Evolutionary conservation across 176 grass and related monocot genomes (phyloP).

Genomic region (Paspalum notatum): DNA sequence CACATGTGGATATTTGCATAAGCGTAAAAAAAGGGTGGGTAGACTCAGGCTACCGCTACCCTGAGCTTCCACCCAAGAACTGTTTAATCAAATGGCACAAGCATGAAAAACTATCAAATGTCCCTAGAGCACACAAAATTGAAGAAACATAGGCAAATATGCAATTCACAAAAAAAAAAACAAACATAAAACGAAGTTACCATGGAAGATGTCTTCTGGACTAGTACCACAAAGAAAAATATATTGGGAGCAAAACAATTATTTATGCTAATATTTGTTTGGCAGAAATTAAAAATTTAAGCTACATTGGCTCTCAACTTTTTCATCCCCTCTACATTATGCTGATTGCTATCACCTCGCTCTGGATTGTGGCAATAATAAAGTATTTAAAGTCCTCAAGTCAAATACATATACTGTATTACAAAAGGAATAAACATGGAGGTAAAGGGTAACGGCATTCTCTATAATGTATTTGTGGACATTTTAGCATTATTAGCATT

Average conservation of each 20-base stretch:
- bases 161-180: background rate
- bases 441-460: conserved; percentile 11
- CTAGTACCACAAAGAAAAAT: background rate
- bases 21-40: too few species aligned
- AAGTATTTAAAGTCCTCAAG: too few species aligned
- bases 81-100: too few species aligned
- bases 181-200: background rate
- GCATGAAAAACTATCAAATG: too few species aligned
- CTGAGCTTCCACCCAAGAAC: too few species aligned
- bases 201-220: background rate
- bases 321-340: too few species aligned
- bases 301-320: background rate
- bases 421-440: background rate
- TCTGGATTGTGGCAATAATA: too few species aligned
- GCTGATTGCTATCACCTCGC: too few species aligned
- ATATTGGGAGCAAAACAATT: background rate
- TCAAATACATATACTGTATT: too few species aligned
- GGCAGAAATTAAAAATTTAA: background rate
- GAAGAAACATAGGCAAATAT: background rate
- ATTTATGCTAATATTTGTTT: background rate
- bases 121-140: background rate
- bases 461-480: background rate
- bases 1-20: too few species aligned
- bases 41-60: too few species aligned
- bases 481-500: conserved; percentile 5